Base-by-base conservation (phyloP, 176 grass and related monocot genomes). In the Avena eriantha region DNA sequence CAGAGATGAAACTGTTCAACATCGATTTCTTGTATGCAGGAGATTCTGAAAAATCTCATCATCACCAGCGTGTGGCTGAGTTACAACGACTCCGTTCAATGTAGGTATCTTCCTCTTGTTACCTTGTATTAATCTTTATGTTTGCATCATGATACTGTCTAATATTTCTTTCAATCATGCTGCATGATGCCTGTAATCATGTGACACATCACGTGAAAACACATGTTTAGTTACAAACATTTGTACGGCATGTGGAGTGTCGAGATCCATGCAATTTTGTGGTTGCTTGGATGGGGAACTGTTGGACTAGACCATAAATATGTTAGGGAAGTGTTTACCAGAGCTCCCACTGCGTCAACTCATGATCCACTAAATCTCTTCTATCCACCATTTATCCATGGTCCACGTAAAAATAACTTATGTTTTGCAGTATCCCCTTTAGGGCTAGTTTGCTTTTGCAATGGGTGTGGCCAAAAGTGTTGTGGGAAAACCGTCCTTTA, bases 1-100 rank as follows among this genome's bases (percentile, higher is more conserved):
- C 46, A 83, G 65, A 77, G 26, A 53, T 82, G 61, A 90, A n/a
- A n/a, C n/a, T n/a, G n/a, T n/a, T n/a, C n/a, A 48, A 69, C 51
- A 71, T 21, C 18, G 55, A 66, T 75, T 74, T 90, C 6, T 61
- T 82, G 17, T 72, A 49, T 86, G 82, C 83, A 97, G 95, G 95
- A 88, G 95, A 97, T 88, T 97, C 95, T 33, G 95, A 97, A 90
- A 97, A 97, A 92, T 92, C 95, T 59, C 95, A 94, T 87, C 92
- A 95, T 78, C 93, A 93, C 54, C 92, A 97, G 59, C 95, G 92
- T 82, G 85, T 97, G 35, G 86, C 92, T 90, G 95, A 97, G 60
- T 81, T 97, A 83, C 95, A 97, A 81, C 88, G 92, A 57, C 95
- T 97, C 84, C 95, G 95, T 87, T 97, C 95, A 26, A 97, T 97